Evolutionary conservation across 805 yeast genomes (phyloP), one percentile per base, ranked within the genome.

Genomic region (Suhomyces vadensis): DNA sequence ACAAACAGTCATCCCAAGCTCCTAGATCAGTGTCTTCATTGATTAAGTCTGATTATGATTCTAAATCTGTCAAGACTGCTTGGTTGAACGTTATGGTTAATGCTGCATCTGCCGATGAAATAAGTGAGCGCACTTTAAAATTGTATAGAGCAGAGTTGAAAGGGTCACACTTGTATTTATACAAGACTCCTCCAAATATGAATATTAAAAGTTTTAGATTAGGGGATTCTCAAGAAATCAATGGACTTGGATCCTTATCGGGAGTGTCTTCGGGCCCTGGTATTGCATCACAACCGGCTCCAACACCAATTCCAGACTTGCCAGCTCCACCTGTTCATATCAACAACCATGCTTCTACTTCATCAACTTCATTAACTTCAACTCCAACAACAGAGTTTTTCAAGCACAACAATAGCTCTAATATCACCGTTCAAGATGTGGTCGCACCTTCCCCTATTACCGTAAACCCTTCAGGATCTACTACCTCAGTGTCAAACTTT

Each of bases 121-220:
- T 64, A 53, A 48, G 61, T 36, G 73, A 65, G 35, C 64, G 62
- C 6, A 65, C 64, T 23, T 52, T 75, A 61, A 66, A 76, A 46
- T 60, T 87, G 24, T 79, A 71, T 44, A 72, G 84, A 40, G 89
- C 85, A 0, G 87, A 82, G 55, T 65, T 90, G 45, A 79, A 75
- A 53, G 96, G 96, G 14, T 79, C 90, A 1, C 69, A 72, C 35
- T 64, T 90, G 41, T 71, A 73, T 42, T 61, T 90, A 13, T 86
- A 78, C 67, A 84, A 79, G 59, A 74, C 81, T 27, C 83, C 76
- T 2, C 62, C 68, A 20, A 80, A 70, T 21, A 44, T 80, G 21
- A 74, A 74, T 46, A 60, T 65, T 35, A 64, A 58, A 41, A 58
- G 57, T 36, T 71, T 74, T 48, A 46, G 49, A 37, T 41, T 57